Evolutionary conservation across 371 early-diverging fungal genomes (phyloP).

Genomic region (Actinomortierella ambigua): DNA sequence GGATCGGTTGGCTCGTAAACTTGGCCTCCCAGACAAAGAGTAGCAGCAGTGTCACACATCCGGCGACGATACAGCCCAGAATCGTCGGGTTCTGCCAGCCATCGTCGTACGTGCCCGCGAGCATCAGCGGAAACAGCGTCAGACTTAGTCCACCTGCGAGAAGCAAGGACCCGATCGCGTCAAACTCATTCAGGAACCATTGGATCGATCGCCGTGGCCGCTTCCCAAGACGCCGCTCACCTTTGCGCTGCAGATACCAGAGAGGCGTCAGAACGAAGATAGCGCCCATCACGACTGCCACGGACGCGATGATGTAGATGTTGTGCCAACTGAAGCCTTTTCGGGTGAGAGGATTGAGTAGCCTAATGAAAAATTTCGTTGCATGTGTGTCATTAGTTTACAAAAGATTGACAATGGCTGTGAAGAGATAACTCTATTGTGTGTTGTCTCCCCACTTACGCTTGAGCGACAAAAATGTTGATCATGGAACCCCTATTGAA

Average conservation of each 20-base stretch:
- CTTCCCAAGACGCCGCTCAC: conserved; percentile 10
- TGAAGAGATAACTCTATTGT: too few species aligned
- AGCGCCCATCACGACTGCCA: conserved; percentile 39
- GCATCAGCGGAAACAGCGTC: conserved; percentile 42
- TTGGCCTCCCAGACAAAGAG: conserved; percentile 49
- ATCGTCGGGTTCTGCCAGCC: conserved; percentile 31
- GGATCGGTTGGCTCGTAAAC: conserved; percentile 39
- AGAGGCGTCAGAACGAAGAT: conserved; percentile 28
- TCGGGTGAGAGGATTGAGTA: too few species aligned
- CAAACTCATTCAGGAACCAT: conserved; percentile 37
- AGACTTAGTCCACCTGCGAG: conserved; percentile 37
- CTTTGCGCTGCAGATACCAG: conserved; percentile 19
- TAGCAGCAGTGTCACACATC: conserved; percentile 21
- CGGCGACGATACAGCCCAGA: conserved; percentile 30
- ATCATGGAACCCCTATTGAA: too few species aligned
- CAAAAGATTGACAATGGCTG: too few species aligned
- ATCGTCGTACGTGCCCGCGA: conserved; percentile 40
- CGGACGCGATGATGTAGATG: conserved; percentile 45
- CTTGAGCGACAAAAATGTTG: too few species aligned
- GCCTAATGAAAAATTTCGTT: too few species aligned
- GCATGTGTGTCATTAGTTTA: too few species aligned
- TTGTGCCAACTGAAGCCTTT: conserved; percentile 40
- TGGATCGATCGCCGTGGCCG: conserved; percentile 2
- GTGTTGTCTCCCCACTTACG: too few species aligned
- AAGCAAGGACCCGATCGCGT: conserved; percentile 42